phyloP scores from a whole-genome alignment of 108 stramenopile genomes.

The Schizochytrium sp. region DNA sequence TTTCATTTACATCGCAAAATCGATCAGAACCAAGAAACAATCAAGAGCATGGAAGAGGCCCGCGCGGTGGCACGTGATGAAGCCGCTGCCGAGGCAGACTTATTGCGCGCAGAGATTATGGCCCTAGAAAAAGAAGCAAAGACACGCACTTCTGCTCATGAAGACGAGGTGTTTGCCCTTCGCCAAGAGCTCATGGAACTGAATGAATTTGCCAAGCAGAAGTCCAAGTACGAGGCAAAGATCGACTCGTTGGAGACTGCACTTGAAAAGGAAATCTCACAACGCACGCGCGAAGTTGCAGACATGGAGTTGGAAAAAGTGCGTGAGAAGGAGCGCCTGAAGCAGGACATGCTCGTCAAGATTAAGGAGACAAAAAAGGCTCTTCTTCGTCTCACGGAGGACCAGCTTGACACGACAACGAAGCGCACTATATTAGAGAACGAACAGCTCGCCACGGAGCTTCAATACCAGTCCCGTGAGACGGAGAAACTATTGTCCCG shows the following conservation, averaged over 20 bases:
- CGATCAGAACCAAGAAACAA: neutral
- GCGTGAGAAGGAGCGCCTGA: constrained; percentile 1
- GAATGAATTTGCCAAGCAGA: neutral
- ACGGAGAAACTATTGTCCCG: neutral
- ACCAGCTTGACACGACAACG: constrained; percentile 6
- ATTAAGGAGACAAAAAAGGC: neutral
- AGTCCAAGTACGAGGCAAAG: neutral
- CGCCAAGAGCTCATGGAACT: neutral
- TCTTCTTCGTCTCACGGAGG: neutral
- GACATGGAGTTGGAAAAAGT: neutral
- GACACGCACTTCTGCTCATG: neutral
- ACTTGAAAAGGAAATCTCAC: neutral
- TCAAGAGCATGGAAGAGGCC: neutral
- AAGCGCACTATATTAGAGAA: neutral
- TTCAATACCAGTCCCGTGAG: neutral
- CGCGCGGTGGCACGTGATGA: neutral
- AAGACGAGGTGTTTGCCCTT: neutral
- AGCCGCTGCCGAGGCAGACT: neutral
- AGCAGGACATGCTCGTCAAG: neutral
- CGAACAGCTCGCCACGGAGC: constrained; percentile 8
- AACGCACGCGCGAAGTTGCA: neutral
- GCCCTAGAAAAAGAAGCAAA: neutral
- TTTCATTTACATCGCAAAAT: neutral
- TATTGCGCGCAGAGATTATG: neutral
- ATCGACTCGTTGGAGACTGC: neutral